Evolutionary conservation across 2,329 filamentous ascomycete species (phyloP).

Genomic region (Penicillium oxalicum): DNA sequence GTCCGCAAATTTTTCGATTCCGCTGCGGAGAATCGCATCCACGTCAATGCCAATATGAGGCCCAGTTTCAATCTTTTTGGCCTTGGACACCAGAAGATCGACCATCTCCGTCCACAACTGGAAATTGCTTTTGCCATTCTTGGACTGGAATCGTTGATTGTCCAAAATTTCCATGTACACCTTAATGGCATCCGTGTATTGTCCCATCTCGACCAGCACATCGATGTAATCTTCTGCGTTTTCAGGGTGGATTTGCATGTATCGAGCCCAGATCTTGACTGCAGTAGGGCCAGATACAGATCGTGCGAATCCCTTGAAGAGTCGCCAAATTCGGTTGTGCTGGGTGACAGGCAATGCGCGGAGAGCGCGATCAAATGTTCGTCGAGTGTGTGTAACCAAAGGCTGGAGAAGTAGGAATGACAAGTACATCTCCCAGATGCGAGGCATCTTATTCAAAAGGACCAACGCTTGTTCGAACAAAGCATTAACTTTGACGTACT

Average conservation of each 20-base stretch:
- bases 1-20: slow-evolving; percentile 83
- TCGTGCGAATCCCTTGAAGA: slow-evolving; percentile 86
- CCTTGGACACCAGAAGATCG: slow-evolving; percentile 85
- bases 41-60: slow-evolving; percentile 81
- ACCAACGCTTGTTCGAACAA: slow-evolving; percentile 90
- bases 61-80: slow-evolving; percentile 74
- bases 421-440: slow-evolving; percentile 97
- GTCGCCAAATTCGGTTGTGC: slow-evolving; percentile 89
- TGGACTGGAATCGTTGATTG: slow-evolving; percentile 83
- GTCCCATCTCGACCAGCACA: slow-evolving; percentile 69
- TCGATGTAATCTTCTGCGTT: slow-evolving; percentile 94
- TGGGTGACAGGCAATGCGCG: slow-evolving; percentile 89
- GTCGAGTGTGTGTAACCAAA: slow-evolving; percentile 77
- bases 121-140: slow-evolving; percentile 88
- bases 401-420: slow-evolving; percentile 85
- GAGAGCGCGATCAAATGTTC: slow-evolving; percentile 85
- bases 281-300: slow-evolving; percentile 86
- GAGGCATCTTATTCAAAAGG: slow-evolving; percentile 96
- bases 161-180: slow-evolving; percentile 90
- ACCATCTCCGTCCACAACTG: slow-evolving; percentile 98
- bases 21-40: slow-evolving; percentile 86
- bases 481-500: slow-evolving; percentile 90
- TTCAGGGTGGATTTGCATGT: slow-evolving; percentile 95
- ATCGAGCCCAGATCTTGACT: slow-evolving; percentile 87
- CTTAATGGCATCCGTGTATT: slow-evolving; percentile 86